Evolutionary conservation across 345 rosid species (phyloP).

Genomic region (Linum lewisii): DNA sequence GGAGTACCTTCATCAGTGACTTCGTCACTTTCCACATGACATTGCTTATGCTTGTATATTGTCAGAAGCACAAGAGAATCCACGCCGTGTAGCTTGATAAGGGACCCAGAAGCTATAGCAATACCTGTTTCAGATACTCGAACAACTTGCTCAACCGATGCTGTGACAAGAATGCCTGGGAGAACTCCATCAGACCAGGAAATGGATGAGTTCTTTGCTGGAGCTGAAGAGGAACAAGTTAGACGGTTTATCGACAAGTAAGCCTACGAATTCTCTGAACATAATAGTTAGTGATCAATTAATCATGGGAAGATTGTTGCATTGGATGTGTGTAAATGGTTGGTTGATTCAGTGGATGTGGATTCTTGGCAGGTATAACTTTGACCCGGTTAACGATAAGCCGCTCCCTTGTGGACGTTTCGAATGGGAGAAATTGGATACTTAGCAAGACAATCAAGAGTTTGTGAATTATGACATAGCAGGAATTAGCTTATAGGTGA

Average conservation of each 20-base stretch:
- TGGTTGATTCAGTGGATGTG: too few species aligned
- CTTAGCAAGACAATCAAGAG: constrained; percentile 33
- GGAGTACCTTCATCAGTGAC: too few species aligned
- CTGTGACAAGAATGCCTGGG: constrained; percentile 35
- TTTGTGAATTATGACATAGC: constrained; percentile 26
- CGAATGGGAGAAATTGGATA: constrained; percentile 81
- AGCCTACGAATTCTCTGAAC: too few species aligned
- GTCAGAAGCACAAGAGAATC: constrained; percentile 78
- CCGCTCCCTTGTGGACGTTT: constrained; percentile 86
- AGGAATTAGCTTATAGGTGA: constrained; percentile 31
- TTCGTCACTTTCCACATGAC: too few species aligned
- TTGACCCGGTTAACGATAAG: constrained; percentile 79
- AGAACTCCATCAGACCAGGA: constrained; percentile 52
- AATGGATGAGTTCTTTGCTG: constrained; percentile 70
- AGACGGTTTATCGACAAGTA: constrained; percentile 74
- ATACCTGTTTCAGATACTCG: constrained; percentile 59
- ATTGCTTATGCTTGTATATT: too few species aligned
- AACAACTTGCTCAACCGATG: constrained; percentile 33
- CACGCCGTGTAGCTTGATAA: constrained; percentile 80
- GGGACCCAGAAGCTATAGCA: constrained; percentile 48
- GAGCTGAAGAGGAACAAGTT: constrained; percentile 71
- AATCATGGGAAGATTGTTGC: too few species aligned
- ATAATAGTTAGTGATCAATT: too few species aligned
- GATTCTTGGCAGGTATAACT: constrained; percentile 84
- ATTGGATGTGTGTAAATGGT: too few species aligned